Base-by-base conservation (phyloP, 306 rosid genomes). In the Gastrolobium villosum region DNA sequence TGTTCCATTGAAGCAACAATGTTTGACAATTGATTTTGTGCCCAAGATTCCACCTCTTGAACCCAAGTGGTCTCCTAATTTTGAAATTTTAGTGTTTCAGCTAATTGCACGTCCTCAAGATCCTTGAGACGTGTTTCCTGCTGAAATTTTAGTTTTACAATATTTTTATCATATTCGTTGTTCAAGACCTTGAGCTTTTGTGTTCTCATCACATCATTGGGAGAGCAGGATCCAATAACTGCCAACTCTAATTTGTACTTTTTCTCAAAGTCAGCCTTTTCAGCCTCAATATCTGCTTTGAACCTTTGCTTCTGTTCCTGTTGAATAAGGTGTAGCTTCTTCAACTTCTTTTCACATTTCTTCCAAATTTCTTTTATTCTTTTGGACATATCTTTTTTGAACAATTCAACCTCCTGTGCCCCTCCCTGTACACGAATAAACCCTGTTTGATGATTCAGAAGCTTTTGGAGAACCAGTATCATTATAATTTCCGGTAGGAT, bases 1-100 rank as follows among this genome's bases (percentile, higher is more conserved):
- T 32, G 75, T 71, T 71, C 69, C 65, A 54, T 54, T 37, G 75
- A 71, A 78, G 74, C 76, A 60, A 49, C 49, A 61, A 81, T 77
- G 75, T 73, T 75, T 26, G 54, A 72, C 76, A 90, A 62, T 54
- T 91, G 96, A 65, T 49, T 76, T 63, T 52, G 46, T 50, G 84
- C 89, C 98, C 97, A 90, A 56, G 88, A 72, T 36, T 75, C 54
- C 75, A 94, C 77, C 13, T 82, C 84, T 71, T 88, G 81, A 74
- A 89, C 90, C 89, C 87, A 87, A 26, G 26, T 69, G 9, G 82
- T 71, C 76, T 82, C 90, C 50, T 6, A 63, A 6, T 72, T 83
- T 75, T 44, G 74, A 76, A 85, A 13, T 79, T 78, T 78, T 70
- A 3, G 54, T 44, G 75, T 87, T 67, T 81, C 82, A 78, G 72